Percentiles rank a stretch among this genome's conserved stretches.
These are phyloP conservation scores for Diddensiella santjacobensis DNA, from an alignment of 805 yeast genomes.

Conservation along the genomic window DNA sequence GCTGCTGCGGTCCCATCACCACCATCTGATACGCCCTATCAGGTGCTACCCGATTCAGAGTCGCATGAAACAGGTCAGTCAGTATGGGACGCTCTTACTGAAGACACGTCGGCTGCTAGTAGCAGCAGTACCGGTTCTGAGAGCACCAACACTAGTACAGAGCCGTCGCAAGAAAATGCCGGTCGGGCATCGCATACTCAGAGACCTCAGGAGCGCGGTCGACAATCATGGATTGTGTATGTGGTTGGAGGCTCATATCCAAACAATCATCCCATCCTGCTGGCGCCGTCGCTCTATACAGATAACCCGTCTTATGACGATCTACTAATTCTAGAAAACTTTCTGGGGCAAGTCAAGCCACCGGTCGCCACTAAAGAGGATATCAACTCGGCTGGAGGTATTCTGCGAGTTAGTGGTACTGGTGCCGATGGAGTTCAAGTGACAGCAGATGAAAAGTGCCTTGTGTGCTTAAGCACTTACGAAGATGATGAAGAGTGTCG, in stretches of 20 bases:
- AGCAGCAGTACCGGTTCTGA: background rate
- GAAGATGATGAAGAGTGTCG: conserved; percentile 46
- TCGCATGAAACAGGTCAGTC: background rate
- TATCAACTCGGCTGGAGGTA: conserved; percentile 39
- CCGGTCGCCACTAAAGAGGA: conserved; percentile 43
- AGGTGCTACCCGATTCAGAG: background rate
- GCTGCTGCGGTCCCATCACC: background rate
- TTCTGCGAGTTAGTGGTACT: conserved; percentile 27
- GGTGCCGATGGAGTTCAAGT: conserved; percentile 15
- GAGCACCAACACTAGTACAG: background rate
- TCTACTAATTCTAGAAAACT: conserved; percentile 43
- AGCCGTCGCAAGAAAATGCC: conserved; percentile 1
- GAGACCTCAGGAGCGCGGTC: conserved; percentile 2
- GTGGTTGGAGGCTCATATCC: conserved; percentile 57
- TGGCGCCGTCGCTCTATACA: conserved; percentile 45
- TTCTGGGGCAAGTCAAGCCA: conserved; percentile 46
- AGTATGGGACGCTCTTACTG: background rate
- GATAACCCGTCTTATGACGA: conserved; percentile 53
- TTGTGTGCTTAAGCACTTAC: conserved; percentile 51
- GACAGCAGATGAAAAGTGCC: conserved; percentile 42
- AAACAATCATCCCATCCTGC: conserved; percentile 45
- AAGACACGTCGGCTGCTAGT: background rate
- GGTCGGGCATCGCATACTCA: background rate
- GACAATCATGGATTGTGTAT: conserved; percentile 56
- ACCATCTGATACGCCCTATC: background rate